These are phyloP conservation scores for Hypericum androsaemum DNA, from an alignment of 345 rosid species.

Conservation along the genomic window DNA sequence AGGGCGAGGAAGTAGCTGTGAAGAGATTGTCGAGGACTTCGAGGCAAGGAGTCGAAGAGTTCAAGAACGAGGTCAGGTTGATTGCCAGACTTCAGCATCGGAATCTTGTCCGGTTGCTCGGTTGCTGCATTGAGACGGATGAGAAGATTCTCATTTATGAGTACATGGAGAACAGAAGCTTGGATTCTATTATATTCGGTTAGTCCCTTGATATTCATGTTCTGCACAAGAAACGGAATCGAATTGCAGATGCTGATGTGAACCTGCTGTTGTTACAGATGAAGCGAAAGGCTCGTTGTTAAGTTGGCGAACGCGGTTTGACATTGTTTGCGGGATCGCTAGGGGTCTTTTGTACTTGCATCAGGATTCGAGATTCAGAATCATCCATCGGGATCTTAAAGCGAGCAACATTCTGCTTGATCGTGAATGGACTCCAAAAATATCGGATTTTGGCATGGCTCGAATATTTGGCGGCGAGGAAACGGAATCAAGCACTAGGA, in stretches of 20 bases:
- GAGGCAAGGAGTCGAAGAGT: slow-evolving; percentile 66
- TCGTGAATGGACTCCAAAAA: slow-evolving; percentile 53
- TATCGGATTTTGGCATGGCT: slow-evolving; percentile 87
- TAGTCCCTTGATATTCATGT: slow-evolving; percentile 13
- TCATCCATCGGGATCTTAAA: slow-evolving; percentile 73
- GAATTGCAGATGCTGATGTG: neutral
- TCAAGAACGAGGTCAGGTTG: slow-evolving; percentile 69
- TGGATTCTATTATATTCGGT: slow-evolving; percentile 67
- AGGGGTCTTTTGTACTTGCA: slow-evolving; percentile 77
- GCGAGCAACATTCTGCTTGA: slow-evolving; percentile 75
- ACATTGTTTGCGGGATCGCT: slow-evolving; percentile 60
- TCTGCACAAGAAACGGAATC: neutral
- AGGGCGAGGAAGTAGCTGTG: slow-evolving; percentile 63
- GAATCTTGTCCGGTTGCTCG: slow-evolving; percentile 66
- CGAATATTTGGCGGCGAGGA: slow-evolving; percentile 65
- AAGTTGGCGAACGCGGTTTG: slow-evolving; percentile 53
- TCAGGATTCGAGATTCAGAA: slow-evolving; percentile 70
- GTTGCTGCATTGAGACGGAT: slow-evolving; percentile 49
- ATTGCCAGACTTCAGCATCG: slow-evolving; percentile 80
- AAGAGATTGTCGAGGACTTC: slow-evolving; percentile 68
- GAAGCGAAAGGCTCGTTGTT: slow-evolving; percentile 30
- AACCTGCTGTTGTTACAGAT: slow-evolving; percentile 22
- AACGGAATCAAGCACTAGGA: slow-evolving; percentile 44
- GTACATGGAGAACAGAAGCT: slow-evolving; percentile 68
- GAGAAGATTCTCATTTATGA: slow-evolving; percentile 85